Evolutionary conservation across 140 eudicot genomes (phyloP).

Genomic region (Stevia rebaudiana): DNA sequence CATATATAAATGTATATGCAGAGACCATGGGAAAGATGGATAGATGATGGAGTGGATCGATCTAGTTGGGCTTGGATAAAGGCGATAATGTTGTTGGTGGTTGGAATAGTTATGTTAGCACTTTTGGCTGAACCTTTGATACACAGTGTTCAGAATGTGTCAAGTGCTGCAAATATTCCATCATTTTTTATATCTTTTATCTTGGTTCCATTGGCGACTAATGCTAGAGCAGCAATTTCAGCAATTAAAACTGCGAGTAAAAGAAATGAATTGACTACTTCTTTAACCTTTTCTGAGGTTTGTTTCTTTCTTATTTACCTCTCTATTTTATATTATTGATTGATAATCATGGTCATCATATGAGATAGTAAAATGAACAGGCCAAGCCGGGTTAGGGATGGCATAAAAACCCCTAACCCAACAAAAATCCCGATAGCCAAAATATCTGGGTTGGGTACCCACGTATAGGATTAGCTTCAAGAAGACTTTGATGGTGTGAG

Average conservation of each 20-base stretch:
- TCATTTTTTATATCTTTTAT: conserved; percentile 56
- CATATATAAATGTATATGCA: no score
- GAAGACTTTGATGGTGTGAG: no score
- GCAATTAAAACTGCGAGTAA: conserved; percentile 46
- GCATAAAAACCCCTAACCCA: no score
- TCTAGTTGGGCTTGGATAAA: conserved; percentile 50
- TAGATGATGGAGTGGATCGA: conserved; percentile 32
- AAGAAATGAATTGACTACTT: conserved; percentile 40
- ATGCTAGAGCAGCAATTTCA: conserved; percentile 51
- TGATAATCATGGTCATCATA: neutral
- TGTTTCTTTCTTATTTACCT: conserved; percentile 3
- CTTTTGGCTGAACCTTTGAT: conserved; percentile 71
- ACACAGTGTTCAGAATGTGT: conserved; percentile 51
- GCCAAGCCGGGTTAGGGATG: neutral
- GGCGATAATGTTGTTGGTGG: conserved; percentile 41
- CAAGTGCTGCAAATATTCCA: conserved; percentile 38
- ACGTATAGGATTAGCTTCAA: no score
- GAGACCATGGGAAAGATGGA: conserved; percentile 49
- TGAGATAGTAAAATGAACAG: neutral
- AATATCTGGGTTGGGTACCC: no score
- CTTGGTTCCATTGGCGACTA: conserved; percentile 60
- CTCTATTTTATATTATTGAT: neutral
- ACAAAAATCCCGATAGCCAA: no score
- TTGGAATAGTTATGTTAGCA: conserved; percentile 55
- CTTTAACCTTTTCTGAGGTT: conserved; percentile 77